Evolutionary conservation across 768 basidiomycete genomes (phyloP), one percentile per base, ranked within the genome.

Genomic region (Cyclocybe cylindracea): DNA sequence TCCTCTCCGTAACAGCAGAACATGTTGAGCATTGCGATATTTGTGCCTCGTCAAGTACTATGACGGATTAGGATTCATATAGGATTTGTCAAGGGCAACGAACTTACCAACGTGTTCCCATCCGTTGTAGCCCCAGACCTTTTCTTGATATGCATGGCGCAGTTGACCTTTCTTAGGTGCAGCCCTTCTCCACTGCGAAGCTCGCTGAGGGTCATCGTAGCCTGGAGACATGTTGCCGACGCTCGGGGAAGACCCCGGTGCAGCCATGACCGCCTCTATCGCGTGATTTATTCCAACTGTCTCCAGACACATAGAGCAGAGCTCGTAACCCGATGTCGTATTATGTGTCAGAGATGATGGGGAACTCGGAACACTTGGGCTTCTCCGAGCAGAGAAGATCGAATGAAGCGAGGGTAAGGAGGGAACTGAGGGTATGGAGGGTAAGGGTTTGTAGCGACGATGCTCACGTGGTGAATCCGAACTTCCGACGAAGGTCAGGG

Each of bases 91-190:
- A 50, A 48, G 10, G 32, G 16, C 24, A 33, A 39, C 34, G 36
- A 39, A 78, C 88, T 55, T 63, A 94, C 94, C 91, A 46, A 97
- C 85, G 63, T 94, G 90, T 51, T 85, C 85, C 95, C 95, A 97
- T 1, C 91, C 89, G 38, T 73, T 70, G 32, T 79, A 79, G 1
- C 85, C 85, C 95, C 94, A 97, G 2, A 89, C 78, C 66, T 90
- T 90, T 70, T 96, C 94, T 39, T 82, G 69, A 64, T 89, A 98
- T 1, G 90, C 87, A 65, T 98, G 94, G 9, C 94, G 79, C 43
- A 87, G 67, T 54, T 88, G 80, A 10, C 90, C 90, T 66, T 90
- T 91, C 59, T 80, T 83, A 1, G 89, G 88, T 1, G 87, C 84
- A 31, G 84, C 80, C 35, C 89, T 74, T 55, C 82, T 70, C 82